Evolutionary conservation across 139 green algal species (phyloP).

Genomic region (Nannochloris sp.): DNA sequence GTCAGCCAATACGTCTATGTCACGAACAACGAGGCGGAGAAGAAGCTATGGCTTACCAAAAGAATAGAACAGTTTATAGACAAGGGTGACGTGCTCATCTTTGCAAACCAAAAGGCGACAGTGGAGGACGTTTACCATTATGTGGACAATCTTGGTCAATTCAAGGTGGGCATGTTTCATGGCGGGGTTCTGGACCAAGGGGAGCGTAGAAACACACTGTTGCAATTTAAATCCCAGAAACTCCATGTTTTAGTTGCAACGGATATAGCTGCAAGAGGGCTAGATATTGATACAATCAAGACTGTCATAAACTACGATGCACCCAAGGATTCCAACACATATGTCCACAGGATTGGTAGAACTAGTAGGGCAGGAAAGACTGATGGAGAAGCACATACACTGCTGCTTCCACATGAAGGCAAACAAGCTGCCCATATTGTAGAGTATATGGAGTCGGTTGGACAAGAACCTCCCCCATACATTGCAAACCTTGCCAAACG

Average conservation of each 20-base stretch:
- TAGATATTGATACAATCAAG: slow-evolving; percentile 77
- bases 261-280: slow-evolving; percentile 66
- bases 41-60: slow-evolving; percentile 65
- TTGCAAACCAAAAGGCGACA: slow-evolving; percentile 58
- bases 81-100: slow-evolving; percentile 87
- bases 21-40: slow-evolving; percentile 48
- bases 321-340: slow-evolving; percentile 72
- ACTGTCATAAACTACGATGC: slow-evolving; percentile 81
- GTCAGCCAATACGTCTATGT: slow-evolving; percentile 41
- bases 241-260: slow-evolving; percentile 52
- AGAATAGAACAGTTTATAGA: slow-evolving; percentile 62
- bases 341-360: slow-evolving; percentile 88
- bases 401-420: slow-evolving; percentile 62
- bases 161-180: slow-evolving; percentile 71
- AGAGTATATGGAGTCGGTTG: slow-evolving; percentile 49
- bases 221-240: slow-evolving; percentile 42
- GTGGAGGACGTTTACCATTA: slow-evolving; percentile 66
- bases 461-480: slow-evolving; percentile 58
- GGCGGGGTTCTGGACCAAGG: slow-evolving; percentile 86
- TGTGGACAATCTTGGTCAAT: slow-evolving; percentile 25
- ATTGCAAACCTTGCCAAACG: slow-evolving; percentile 63
- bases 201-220: slow-evolving; percentile 50
- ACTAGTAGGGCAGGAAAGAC: slow-evolving; percentile 91
- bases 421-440: slow-evolving; percentile 51
- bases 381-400: slow-evolving; percentile 75